Percentiles rank a stretch among this genome's conserved stretches.
Conservation (phyloP, 176 grass and related monocot species). For the Dactylis glomerata region DNA sequence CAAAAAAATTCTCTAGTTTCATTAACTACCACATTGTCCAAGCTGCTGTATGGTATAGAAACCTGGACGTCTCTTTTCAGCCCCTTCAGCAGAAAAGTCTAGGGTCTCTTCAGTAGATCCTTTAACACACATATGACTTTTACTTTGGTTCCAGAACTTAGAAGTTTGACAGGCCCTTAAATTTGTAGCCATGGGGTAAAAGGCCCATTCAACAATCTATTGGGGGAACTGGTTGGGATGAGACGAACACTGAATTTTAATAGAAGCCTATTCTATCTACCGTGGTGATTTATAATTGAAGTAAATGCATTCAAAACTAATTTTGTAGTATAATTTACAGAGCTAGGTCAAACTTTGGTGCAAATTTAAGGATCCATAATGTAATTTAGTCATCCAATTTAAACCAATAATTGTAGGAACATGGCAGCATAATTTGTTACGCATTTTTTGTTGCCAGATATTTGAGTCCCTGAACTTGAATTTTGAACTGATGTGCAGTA, state of each 20-base stretch:
- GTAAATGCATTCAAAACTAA: background rate
- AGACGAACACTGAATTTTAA: background rate
- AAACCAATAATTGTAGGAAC: constrained; percentile 10
- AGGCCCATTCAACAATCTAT: background rate
- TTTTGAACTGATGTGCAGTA: constrained; percentile 59
- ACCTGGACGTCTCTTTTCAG: too few relatives aligned
- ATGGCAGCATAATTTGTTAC: background rate
- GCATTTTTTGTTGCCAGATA: background rate
- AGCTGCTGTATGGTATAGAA: too few relatives aligned
- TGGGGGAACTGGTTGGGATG: background rate
- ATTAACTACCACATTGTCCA: background rate
- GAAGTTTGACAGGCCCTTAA: background rate
- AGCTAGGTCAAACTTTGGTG: background rate
- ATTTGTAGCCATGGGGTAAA: background rate
- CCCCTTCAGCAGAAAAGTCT: too few relatives aligned
- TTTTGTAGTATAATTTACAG: background rate
- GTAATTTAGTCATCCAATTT: background rate
- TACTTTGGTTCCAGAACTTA: constrained; percentile 8
- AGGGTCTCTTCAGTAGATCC: background rate
- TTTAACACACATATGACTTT: background rate
- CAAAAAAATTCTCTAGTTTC: background rate
- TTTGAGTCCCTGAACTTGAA: constrained; percentile 26
- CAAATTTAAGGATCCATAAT: background rate
- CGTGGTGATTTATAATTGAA: background rate
- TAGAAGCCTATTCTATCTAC: background rate